Percentiles rank a stretch among this genome's conserved stretches.
Evolutionary conservation across 768 basidiomycete species (phyloP).

Genomic region (Mycena galopus): DNA sequence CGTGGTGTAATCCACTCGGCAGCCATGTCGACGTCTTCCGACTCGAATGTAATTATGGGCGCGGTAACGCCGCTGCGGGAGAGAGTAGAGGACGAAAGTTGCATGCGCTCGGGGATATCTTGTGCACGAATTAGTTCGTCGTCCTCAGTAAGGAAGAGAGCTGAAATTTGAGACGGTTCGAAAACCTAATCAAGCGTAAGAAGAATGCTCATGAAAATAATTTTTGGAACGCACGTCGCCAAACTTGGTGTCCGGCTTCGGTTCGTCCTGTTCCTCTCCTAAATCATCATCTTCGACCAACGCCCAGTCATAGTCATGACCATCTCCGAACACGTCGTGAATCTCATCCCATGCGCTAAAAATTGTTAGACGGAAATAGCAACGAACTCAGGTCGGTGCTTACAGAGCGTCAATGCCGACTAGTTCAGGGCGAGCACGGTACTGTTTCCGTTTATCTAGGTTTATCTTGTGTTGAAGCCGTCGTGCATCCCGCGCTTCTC

Average conservation of each 20-base stretch:
- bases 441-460: constrained; percentile 76
- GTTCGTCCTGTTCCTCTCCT: constrained; percentile 60
- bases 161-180: constrained; percentile 95
- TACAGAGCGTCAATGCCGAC: constrained; percentile 87
- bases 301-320: constrained; percentile 97
- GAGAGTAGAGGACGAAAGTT: constrained; percentile 77
- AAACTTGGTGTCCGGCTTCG: constrained; percentile 85
- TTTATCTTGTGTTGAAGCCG: constrained; percentile 76
- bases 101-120: constrained; percentile 97
- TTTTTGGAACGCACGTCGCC: constrained; percentile 72
- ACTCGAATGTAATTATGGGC: constrained; percentile 69
- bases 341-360: constrained; percentile 94
- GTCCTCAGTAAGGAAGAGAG: constrained; percentile 89
- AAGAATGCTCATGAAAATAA: constrained; percentile 23
- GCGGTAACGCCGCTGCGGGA: constrained; percentile 44
- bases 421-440: constrained; percentile 74
- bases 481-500: constrained; percentile 81
- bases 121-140: constrained; percentile 92
- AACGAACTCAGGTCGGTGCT: constrained; percentile 10
- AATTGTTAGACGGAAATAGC: constrained; percentile 30
- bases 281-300: constrained; percentile 84
- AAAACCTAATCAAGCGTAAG: constrained; percentile 76
- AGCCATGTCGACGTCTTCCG: constrained; percentile 82
- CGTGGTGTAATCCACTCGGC: constrained; percentile 91
- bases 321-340: constrained; percentile 95